These are phyloP conservation scores for Thozetella sp. DNA, from an alignment of 495 filamentous ascomycete species.

Conservation along the genomic window DNA sequence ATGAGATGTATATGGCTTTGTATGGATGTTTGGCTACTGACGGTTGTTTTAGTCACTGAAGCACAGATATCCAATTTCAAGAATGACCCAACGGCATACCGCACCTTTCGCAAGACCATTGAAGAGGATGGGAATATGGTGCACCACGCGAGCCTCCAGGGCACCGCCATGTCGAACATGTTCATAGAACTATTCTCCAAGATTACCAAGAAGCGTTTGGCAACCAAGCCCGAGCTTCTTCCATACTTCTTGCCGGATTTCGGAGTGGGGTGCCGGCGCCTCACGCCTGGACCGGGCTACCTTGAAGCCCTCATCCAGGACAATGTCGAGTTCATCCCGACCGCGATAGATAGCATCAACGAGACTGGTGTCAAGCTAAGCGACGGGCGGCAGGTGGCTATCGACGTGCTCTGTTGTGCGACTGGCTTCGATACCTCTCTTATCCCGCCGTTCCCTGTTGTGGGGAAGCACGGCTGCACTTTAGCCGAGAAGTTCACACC, in stretches of 20 bases:
- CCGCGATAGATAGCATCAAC: conserved; percentile 53
- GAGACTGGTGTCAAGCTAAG: conserved; percentile 49
- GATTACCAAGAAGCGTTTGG: conserved; percentile 45
- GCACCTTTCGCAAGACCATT: background rate
- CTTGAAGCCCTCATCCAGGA: conserved; percentile 62
- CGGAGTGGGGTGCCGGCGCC: conserved; percentile 63
- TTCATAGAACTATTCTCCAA: conserved; percentile 37
- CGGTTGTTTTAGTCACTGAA: background rate
- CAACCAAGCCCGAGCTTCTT: conserved; percentile 50
- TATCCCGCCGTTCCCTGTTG: conserved; percentile 56
- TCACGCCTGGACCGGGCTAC: conserved; percentile 68
- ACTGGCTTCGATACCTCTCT: conserved; percentile 61
- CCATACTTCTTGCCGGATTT: conserved; percentile 60
- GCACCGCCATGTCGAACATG: conserved; percentile 18
- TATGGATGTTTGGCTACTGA: background rate
- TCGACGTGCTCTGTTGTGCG: conserved; percentile 62
- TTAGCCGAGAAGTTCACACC: background rate
- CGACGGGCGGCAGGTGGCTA: conserved; percentile 46
- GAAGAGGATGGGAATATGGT: conserved; percentile 14
- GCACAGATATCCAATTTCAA: background rate
- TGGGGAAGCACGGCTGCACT: conserved; percentile 17
- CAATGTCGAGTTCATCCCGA: conserved; percentile 48
- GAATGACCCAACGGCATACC: background rate
- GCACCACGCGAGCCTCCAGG: background rate
- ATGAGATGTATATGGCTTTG: background rate